These are phyloP conservation scores for Aegle marmelos DNA, from an alignment of 345 rosid genomes.

Conservation along the genomic window DNA sequence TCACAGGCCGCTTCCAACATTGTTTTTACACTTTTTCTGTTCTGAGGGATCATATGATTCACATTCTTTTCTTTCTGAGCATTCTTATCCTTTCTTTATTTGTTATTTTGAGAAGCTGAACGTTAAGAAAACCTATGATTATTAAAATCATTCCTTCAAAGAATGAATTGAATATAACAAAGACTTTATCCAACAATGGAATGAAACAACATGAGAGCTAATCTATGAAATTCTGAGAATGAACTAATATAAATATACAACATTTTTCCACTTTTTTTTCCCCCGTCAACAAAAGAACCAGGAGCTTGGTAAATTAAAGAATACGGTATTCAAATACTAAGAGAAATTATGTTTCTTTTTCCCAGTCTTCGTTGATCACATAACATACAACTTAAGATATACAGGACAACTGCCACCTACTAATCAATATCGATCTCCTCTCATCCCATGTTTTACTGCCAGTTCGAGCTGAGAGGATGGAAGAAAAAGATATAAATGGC, in stretches of 20 bases:
- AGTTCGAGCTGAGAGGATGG: conserved; percentile 14
- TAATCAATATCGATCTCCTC: background rate
- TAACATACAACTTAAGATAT: background rate
- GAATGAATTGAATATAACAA: background rate
- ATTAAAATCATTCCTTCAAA: background rate
- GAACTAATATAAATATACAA: background rate
- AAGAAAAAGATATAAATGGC: background rate
- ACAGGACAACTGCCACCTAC: background rate
- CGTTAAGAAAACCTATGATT: no score
- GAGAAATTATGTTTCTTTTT: background rate
- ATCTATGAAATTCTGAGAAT: background rate
- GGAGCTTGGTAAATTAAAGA: background rate
- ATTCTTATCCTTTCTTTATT: no score
- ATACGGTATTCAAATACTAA: background rate
- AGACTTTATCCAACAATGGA: background rate
- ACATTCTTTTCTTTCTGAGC: no score
- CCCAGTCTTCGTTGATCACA: background rate
- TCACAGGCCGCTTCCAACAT: background rate
- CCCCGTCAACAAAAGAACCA: background rate
- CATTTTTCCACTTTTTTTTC: no score
- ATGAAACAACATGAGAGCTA: background rate
- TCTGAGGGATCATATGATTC: background rate
- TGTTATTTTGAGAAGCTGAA: no score
- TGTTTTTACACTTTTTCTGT: background rate
- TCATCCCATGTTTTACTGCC: conserved; percentile 8